Evolutionary conservation across 2,329 filamentous ascomycete species (phyloP).

Genomic region (Diaporthe sp.): DNA sequence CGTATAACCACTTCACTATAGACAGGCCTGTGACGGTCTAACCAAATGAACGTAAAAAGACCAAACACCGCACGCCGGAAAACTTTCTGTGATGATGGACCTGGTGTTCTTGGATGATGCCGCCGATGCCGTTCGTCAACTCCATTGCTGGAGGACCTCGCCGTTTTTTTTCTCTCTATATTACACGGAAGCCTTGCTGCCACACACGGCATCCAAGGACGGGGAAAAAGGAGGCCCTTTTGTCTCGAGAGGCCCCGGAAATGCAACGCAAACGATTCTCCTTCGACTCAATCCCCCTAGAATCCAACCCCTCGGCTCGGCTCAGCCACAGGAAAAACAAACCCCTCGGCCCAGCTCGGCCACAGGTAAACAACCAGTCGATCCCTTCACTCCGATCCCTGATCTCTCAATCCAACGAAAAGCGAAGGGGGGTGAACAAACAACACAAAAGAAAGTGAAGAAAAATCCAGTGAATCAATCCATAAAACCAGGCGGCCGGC

Average conservation of each 20-base stretch:
- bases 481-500: slow-evolving; percentile 8
- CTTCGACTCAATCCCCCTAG: too few species aligned
- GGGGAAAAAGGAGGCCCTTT: not conserved
- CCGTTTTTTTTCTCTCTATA: not conserved
- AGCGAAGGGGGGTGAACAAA: not conserved
- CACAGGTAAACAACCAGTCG: not conserved
- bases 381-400: not conserved
- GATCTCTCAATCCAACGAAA: not conserved
- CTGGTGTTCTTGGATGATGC: slow-evolving; percentile 14
- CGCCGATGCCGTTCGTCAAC: not conserved
- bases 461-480: not conserved
- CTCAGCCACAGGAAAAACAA: not conserved
- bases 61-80: not conserved
- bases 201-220: not conserved
- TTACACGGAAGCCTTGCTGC: slow-evolving; percentile 12
- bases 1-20: slow-evolving; percentile 33
- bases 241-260: not conserved
- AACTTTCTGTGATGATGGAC: slow-evolving; percentile 19
- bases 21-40: not conserved
- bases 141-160: slow-evolving; percentile 28
- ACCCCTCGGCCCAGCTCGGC: not conserved
- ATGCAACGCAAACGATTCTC: slow-evolving; percentile 7
- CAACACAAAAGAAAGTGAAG: not conserved
- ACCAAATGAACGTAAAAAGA: slow-evolving; percentile 3
- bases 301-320: too few species aligned